A percentile compares a stretch with the other conserved stretches of the same genome.
phyloP scores from a whole-genome alignment of 2,329 filamentous ascomycete genomes.

The Eurotiales sp. region DNA sequence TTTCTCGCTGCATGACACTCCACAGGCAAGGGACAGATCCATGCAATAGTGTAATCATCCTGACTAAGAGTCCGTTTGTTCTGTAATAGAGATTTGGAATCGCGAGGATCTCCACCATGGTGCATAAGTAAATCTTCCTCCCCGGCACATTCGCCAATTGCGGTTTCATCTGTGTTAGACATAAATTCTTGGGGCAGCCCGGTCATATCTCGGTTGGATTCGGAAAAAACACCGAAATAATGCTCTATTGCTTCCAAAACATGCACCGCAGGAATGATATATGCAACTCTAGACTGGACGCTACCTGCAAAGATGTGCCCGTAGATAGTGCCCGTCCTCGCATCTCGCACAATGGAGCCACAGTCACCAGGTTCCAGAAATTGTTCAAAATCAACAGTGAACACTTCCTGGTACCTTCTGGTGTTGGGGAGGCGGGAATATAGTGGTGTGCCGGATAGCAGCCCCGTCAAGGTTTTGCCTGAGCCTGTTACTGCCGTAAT shows the following conservation, averaged over 20 bases:
- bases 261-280: background rate
- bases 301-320: constrained; percentile 1
- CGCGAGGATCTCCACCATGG: too few relatives aligned
- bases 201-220: too few relatives aligned
- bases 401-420: background rate
- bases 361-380: background rate
- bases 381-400: background rate
- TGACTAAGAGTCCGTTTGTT: too few relatives aligned
- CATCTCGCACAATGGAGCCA: background rate
- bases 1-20: background rate
- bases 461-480: background rate
- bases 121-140: too few relatives aligned
- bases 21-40: background rate
- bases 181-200: too few relatives aligned
- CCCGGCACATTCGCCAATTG: too few relatives aligned
- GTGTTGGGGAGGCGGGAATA: background rate
- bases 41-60: constrained; percentile 2
- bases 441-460: background rate
- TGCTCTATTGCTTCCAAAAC: too few relatives aligned
- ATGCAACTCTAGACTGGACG: background rate
- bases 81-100: too few relatives aligned
- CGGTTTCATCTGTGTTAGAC: too few relatives aligned
- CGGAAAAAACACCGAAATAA: too few relatives aligned
- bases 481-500: background rate
- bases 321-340: background rate